Percentiles rank a stretch among this genome's conserved stretches.
These are phyloP conservation scores for Pilasporangium apinafurcum DNA, from an alignment of 352 stramenopile genomes.

Conservation along the genomic window DNA sequence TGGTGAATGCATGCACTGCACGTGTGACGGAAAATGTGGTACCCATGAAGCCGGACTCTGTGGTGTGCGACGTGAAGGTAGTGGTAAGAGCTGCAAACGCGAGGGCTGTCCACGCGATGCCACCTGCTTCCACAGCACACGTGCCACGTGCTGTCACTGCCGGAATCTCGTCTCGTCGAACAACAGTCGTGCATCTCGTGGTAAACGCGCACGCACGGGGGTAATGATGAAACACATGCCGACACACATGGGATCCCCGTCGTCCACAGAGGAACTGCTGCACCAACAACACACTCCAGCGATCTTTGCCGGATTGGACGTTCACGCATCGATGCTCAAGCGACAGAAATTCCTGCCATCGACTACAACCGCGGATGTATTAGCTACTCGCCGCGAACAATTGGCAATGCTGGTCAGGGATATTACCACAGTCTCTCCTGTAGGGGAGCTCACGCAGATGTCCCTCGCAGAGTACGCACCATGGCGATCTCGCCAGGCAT, in stretches of 20 bases:
- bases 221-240: no score
- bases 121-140: conserved; percentile 59
- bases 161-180: conserved; percentile 74
- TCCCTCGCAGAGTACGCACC: conserved; percentile 49
- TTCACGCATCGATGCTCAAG: no score
- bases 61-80: conserved; percentile 55
- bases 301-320: no score
- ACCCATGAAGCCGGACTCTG: conserved; percentile 45
- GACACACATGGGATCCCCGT: no score
- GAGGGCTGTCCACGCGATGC: conserved; percentile 54
- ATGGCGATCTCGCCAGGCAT: conserved; percentile 25
- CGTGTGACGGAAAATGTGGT: conserved; percentile 68
- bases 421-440: no score
- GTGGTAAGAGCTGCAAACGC: conserved; percentile 56
- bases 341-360: no score
- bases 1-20: conserved; percentile 76
- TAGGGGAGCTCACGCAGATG: conserved; percentile 16
- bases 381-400: no score
- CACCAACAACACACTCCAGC: no score
- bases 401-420: no score
- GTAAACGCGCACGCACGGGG: conserved; percentile 1
- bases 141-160: conserved; percentile 71
- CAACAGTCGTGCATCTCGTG: conserved; percentile 22
- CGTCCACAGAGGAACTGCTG: no score
- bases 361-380: no score